Evolutionary conservation across 768 basidiomycete genomes (phyloP), one percentile per base, ranked within the genome.

Genomic region (Boletus fagicola): DNA sequence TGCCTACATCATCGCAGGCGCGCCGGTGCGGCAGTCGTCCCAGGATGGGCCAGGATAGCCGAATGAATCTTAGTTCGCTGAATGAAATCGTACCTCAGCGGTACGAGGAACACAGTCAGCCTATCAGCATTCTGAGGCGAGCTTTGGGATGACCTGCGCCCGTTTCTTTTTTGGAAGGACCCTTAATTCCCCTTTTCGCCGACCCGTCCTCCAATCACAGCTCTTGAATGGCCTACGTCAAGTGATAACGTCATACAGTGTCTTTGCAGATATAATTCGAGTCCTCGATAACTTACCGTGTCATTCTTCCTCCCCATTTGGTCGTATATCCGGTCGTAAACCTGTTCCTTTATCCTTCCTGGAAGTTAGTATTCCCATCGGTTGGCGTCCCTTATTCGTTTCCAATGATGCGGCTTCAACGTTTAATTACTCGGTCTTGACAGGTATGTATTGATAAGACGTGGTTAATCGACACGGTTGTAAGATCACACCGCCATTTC

Each of bases 321-420:
- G 39, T 50, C 26, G 16, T 16, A 49, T 24, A 10, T 16, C 22
- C 5, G n/a, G 13, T 30, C 42, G 30, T 49, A 36, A 35, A 7
- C 9, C 7, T 15, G 2, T 22, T n/a, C 38, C 35, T 48, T 47
- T 24, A 20, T 36, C 52, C 36, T 49, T 11, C 20, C 38, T 26
- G 20, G 20, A 47, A 53, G n/a, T 26, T 6, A 9, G 38, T 4
- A 24, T 59, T 65, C 64, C 47, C 64, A 66, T 33, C 6, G 0
- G 1, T 16, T 24, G 16, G 0, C 12, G 31, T 48, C 57, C 64
- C 64, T 65, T 11, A 13, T 10, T 38, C 15, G 28, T 10, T 15
- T 26, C 42, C 47, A 65, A 49, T 38, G 18, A 49, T 51, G n/a
- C n/a, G 36, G 38, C 15, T 7, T 39, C 28, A 40, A 9, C 5